phyloP scores from a whole-genome alignment of 306 rosid genomes.

The Gillenia trifoliata region DNA sequence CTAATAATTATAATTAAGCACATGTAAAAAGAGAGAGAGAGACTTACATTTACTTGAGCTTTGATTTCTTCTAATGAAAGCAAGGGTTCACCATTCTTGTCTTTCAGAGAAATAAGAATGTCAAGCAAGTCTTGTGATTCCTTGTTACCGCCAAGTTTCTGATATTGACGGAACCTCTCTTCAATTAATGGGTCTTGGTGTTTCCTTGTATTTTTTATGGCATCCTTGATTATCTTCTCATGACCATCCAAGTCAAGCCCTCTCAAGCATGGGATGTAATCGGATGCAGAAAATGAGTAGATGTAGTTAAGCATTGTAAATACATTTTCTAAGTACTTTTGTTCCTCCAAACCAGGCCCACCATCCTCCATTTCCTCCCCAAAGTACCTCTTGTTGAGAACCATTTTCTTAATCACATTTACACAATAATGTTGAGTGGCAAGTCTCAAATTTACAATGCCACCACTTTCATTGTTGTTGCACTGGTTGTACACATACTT shows the following conservation, averaged over 20 bases:
- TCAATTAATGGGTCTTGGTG: neutral
- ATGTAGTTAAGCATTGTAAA: neutral
- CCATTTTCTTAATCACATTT: slow-evolving; percentile 16
- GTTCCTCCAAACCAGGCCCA: slow-evolving; percentile 32
- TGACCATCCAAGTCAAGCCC: slow-evolving; percentile 27
- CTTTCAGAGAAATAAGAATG: neutral
- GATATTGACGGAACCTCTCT: neutral
- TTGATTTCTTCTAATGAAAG: slow-evolving; percentile 5
- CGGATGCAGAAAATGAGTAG: slow-evolving; percentile 20
- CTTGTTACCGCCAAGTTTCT: neutral
- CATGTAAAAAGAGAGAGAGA: neutral
- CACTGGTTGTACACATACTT: slow-evolving; percentile 20
- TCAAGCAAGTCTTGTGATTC: neutral
- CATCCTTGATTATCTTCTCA: neutral
- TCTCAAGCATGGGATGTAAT: slow-evolving; percentile 30
- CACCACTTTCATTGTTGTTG: neutral
- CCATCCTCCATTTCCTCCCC: slow-evolving; percentile 34
- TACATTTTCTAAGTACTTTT: slow-evolving; percentile 14
- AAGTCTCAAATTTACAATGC: slow-evolving; percentile 21
- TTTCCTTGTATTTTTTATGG: neutral
- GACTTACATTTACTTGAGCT: neutral
- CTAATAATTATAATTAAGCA: no score
- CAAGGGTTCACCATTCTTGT: neutral
- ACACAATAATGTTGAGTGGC: slow-evolving; percentile 25
- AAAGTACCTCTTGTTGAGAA: slow-evolving; percentile 31